Percentiles rank a stretch among this genome's conserved stretches.
Conservation (phyloP, 2,329 filamentous ascomycete genomes). For the Ophidiomyces ophidiicola region DNA sequence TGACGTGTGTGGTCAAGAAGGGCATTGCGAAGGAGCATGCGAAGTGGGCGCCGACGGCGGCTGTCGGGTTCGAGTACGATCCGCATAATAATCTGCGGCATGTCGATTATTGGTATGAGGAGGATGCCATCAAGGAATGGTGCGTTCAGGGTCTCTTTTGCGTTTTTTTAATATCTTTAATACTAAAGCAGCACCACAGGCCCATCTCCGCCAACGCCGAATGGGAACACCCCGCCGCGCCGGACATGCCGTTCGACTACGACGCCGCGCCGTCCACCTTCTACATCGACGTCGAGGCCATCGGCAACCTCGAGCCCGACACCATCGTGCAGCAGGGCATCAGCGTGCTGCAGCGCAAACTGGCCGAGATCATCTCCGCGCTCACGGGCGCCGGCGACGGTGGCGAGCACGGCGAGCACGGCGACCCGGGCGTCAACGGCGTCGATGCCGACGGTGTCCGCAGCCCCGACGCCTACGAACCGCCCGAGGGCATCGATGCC, state of each 20-base stretch:
- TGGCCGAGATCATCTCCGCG: conserved; percentile 63
- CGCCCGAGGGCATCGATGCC: conserved; percentile 34
- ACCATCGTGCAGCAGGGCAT: conserved; percentile 81
- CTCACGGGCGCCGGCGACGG: conserved; percentile 43
- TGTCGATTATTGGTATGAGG: conserved; percentile 89
- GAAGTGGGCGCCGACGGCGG: conserved; percentile 89
- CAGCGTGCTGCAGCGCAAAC: conserved; percentile 75
- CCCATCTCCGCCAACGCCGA: conserved; percentile 36
- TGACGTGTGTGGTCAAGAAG: conserved; percentile 92
- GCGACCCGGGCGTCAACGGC: conserved; percentile 33
- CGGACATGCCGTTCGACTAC: conserved; percentile 82
- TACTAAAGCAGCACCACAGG: conserved; percentile 17
- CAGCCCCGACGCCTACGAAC: conserved; percentile 39
- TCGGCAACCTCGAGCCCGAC: conserved; percentile 79
- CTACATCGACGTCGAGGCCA: conserved; percentile 87
- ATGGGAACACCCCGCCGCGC: conserved; percentile 66
- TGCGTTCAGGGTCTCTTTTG: conserved; percentile 34
- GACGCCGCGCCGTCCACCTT: conserved; percentile 73
- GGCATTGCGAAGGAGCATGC: conserved; percentile 98
- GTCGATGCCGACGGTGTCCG: conserved; percentile 35
- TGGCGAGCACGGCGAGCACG: conserved; percentile 40
- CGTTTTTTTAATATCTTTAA: not conserved
- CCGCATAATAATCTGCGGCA: conserved; percentile 92
- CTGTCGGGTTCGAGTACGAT: conserved; percentile 95
- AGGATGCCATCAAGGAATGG: conserved; percentile 73